Percentiles rank a stretch among this genome's conserved stretches.
phyloP scores from a whole-genome alignment of 1,139 yeast genomes.

The Saccharomycopsis hybrid region DNA sequence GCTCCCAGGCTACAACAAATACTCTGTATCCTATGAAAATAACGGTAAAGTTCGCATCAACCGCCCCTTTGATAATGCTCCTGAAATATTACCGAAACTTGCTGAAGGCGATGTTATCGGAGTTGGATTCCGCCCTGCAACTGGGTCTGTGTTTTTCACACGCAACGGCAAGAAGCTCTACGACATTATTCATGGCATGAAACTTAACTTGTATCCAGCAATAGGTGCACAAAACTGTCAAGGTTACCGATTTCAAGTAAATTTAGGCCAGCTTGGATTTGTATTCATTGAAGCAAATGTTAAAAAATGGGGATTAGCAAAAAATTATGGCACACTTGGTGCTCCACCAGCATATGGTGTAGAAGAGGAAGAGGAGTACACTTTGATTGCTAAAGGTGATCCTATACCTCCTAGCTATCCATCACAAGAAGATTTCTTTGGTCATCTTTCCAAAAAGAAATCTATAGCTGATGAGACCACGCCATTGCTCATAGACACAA shows the following conservation, averaged over 20 bases:
- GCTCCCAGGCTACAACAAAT: slow-evolving; percentile 75
- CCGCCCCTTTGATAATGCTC: slow-evolving; percentile 68
- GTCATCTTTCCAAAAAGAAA: slow-evolving; percentile 25
- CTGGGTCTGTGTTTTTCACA: slow-evolving; percentile 76
- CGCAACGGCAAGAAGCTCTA: slow-evolving; percentile 75
- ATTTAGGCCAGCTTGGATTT: slow-evolving; percentile 79
- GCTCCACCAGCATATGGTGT: slow-evolving; percentile 68
- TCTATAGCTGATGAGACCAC: slow-evolving; percentile 1
- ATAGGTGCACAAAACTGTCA: slow-evolving; percentile 48
- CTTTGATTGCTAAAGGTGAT: slow-evolving; percentile 64
- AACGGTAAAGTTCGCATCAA: slow-evolving; percentile 77
- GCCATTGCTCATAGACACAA: slow-evolving; percentile 4
- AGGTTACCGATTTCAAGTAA: slow-evolving; percentile 58
- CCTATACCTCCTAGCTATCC: slow-evolving; percentile 67
- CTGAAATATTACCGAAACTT: slow-evolving; percentile 66
- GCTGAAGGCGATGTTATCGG: slow-evolving; percentile 83
- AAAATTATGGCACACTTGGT: slow-evolving; percentile 62
- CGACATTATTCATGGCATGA: slow-evolving; percentile 77
- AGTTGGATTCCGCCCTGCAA: slow-evolving; percentile 65
- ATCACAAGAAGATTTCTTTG: slow-evolving; percentile 58
- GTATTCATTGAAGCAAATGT: slow-evolving; percentile 91
- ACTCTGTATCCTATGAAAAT: slow-evolving; percentile 83
- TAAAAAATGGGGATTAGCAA: slow-evolving; percentile 87
- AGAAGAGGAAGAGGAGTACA: slow-evolving; percentile 30
- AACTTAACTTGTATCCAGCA: slow-evolving; percentile 76